Conservation (phyloP, 371 early-diverging fungal genomes). For the Blakeslea trispora region DNA sequence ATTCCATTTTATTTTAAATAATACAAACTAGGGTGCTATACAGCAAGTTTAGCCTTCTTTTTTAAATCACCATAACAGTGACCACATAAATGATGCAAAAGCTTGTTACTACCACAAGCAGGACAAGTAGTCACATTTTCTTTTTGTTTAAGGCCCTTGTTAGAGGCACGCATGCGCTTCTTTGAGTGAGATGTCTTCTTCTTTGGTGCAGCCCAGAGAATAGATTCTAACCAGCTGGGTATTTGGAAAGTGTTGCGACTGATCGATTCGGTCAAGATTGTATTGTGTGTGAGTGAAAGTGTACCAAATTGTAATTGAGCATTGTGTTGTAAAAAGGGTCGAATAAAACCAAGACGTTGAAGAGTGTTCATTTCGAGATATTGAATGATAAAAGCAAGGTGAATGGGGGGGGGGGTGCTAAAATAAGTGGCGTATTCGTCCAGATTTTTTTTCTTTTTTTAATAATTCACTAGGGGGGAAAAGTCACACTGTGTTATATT, state of each 20-base stretch:
- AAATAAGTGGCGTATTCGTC: too few species aligned
- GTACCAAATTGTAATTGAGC: too few species aligned
- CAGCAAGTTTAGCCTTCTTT: slow-evolving; percentile 33
- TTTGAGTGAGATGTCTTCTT: slow-evolving; percentile 86
- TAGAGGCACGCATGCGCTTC: slow-evolving; percentile 84
- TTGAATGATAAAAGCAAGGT: too few species aligned
- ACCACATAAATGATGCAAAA: slow-evolving; percentile 76
- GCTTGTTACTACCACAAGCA: slow-evolving; percentile 73
- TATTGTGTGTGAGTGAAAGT: neutral
- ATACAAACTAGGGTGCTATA: too few species aligned
- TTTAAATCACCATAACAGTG: slow-evolving; percentile 75
- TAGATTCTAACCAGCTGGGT: slow-evolving; percentile 52
- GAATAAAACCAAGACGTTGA: slow-evolving; percentile 10
- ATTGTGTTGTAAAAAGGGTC: neutral
- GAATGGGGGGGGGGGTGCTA: too few species aligned
- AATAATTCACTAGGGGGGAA: neutral
- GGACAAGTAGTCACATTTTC: slow-evolving; percentile 73
- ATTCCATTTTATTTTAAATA: too few species aligned
- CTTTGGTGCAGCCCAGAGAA: slow-evolving; percentile 84
- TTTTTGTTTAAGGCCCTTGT: slow-evolving; percentile 76
- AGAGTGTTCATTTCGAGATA: too few species aligned
- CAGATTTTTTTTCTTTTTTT: too few species aligned
- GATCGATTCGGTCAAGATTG: slow-evolving; percentile 15
- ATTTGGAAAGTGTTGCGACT: slow-evolving; percentile 35
- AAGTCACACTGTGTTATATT: slow-evolving; percentile 23